Percentiles rank a stretch among this genome's conserved stretches.
Evolutionary conservation across 495 filamentous ascomycete species (phyloP).

Genomic region (Neurospora cerealis): DNA sequence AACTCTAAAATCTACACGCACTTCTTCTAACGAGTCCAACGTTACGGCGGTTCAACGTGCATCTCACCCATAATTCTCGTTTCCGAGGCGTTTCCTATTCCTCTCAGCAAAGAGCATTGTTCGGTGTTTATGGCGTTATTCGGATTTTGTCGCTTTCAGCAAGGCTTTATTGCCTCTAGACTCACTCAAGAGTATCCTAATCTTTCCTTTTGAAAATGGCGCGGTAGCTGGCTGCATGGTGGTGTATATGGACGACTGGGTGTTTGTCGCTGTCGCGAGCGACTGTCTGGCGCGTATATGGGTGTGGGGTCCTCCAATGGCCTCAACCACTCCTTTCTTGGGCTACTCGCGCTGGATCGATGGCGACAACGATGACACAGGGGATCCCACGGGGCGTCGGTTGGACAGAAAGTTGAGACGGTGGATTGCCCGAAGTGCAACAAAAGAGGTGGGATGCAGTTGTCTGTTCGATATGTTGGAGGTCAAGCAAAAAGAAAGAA

Average conservation of each 20-base stretch:
- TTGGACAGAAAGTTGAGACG: not conserved
- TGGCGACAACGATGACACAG: not conserved
- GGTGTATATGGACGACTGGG: not conserved
- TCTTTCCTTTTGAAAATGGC: not conserved
- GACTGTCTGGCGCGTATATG: not conserved
- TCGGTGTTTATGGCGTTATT: slow-evolving; percentile 42
- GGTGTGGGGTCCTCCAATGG: not conserved
- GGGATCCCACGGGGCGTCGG: not conserved
- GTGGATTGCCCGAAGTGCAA: not conserved
- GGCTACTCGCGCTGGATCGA: not conserved
- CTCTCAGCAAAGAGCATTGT: slow-evolving; percentile 32
- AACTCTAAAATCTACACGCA: slow-evolving; percentile 98
- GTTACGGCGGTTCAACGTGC: slow-evolving; percentile 13
- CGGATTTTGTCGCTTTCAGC: slow-evolving; percentile 3
- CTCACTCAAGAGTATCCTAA: slow-evolving; percentile 13
- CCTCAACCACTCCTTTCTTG: not conserved
- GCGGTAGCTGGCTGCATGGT: not conserved
- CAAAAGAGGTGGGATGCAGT: not conserved
- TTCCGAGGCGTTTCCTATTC: slow-evolving; percentile 23
- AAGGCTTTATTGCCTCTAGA: slow-evolving; percentile 18
- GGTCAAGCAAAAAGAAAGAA: not conserved
- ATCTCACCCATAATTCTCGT: slow-evolving; percentile 31
- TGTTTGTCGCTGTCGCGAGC: not conserved
- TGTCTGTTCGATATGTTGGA: not conserved
- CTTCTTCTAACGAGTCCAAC: slow-evolving; percentile 69